Percentiles rank a stretch among this genome's conserved stretches.
These are phyloP conservation scores for Penicillium nucicola DNA, from an alignment of 495 filamentous ascomycete species.

Conservation along the genomic window DNA sequence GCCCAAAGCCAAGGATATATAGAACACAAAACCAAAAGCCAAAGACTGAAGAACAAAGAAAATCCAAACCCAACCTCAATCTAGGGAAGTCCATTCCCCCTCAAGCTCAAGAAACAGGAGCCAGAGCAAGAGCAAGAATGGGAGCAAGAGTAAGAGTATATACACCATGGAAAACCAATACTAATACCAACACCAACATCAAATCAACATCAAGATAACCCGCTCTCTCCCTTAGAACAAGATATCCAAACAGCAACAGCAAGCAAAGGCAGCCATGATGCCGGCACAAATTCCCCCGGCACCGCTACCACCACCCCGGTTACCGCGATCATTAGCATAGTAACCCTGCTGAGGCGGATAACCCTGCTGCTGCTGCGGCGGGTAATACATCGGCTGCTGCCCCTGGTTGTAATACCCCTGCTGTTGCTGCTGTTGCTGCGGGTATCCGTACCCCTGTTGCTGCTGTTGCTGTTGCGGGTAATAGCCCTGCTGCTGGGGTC, in stretches of 20 bases:
- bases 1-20: slow-evolving; percentile 13
- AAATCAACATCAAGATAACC: background rate
- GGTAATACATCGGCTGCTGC: slow-evolving; percentile 42
- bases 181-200: no score
- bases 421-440: slow-evolving; percentile 8
- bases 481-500: slow-evolving; percentile 23
- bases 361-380: slow-evolving; percentile 38
- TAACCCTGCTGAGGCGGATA: slow-evolving; percentile 44
- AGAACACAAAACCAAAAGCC: background rate
- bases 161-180: background rate
- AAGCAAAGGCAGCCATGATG: slow-evolving; percentile 46
- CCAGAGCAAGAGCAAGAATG: background rate
- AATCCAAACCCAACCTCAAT: background rate
- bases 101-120: background rate
- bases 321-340: slow-evolving; percentile 32
- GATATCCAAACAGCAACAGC: slow-evolving; percentile 56
- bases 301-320: slow-evolving; percentile 12
- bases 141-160: background rate
- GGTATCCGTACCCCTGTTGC: slow-evolving; percentile 18
- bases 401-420: slow-evolving; percentile 29
- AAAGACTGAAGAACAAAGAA: no score
- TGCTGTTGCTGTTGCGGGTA: slow-evolving; percentile 16
- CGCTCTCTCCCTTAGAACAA: slow-evolving; percentile 33
- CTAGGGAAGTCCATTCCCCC: background rate
- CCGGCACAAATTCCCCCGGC: slow-evolving; percentile 46